Conservation (phyloP, 1,139 yeast genomes). For the Taphrina sp. region DNA sequence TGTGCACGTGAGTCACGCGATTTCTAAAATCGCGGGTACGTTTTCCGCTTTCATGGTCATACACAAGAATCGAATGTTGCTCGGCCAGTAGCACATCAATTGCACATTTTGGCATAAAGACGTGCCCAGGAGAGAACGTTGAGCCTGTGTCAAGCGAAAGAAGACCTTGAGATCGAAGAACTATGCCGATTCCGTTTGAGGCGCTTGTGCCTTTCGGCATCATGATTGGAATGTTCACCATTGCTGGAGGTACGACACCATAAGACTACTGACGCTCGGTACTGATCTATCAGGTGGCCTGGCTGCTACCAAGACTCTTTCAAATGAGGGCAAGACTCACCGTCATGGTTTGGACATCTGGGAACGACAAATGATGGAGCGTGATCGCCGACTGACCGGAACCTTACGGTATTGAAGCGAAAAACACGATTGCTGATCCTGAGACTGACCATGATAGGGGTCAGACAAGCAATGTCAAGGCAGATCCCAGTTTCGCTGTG, state of each 20-base stretch:
- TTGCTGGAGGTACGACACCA: slow-evolving; percentile 31
- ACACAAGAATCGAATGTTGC: too few relatives aligned
- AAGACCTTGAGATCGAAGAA: not conserved
- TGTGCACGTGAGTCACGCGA: too few relatives aligned
- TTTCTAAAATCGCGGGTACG: too few relatives aligned
- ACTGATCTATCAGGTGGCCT: slow-evolving; percentile 16
- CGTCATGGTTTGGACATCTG: slow-evolving; percentile 31
- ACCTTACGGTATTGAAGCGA: slow-evolving; percentile 1
- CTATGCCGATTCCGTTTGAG: slow-evolving; percentile 34
- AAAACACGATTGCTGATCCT: not conserved
- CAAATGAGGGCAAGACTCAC: slow-evolving; percentile 33
- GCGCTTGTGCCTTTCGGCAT: slow-evolving; percentile 34
- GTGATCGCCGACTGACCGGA: slow-evolving; percentile 33
- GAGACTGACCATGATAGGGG: slow-evolving; percentile 1
- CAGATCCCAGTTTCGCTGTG: slow-evolving; percentile 28
- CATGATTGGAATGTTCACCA: slow-evolving; percentile 32
- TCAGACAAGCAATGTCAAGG: slow-evolving; percentile 24
- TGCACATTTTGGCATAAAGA: too few relatives aligned
- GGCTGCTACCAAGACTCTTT: slow-evolving; percentile 28
- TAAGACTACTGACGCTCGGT: too few relatives aligned
- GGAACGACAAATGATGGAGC: slow-evolving; percentile 35
- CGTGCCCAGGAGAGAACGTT: too few relatives aligned
- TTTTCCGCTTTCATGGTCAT: too few relatives aligned
- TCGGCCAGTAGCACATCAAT: too few relatives aligned
- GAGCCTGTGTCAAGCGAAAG: too few relatives aligned